Base-by-base conservation (phyloP, 179 eudicot species). In the Corrigiola litoralis region DNA sequence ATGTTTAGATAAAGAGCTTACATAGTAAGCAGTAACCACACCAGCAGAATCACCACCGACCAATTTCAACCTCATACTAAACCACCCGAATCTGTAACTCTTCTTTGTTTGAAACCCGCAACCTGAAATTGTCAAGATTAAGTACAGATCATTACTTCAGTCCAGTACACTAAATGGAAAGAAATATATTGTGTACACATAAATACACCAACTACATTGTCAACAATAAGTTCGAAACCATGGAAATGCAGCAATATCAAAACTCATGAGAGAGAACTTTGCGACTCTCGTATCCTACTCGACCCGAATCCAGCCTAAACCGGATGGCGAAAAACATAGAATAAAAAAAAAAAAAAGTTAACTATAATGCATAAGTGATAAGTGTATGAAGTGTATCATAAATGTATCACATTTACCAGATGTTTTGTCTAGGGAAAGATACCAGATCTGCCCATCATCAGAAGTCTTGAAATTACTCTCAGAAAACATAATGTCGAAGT, bases 1-100 rank as follows among this genome's bases (percentile, higher is more conserved):
- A n/a, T n/a, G n/a, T n/a, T n/a, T n/a, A n/a, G n/a, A n/a, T n/a
- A n/a, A 13, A 14, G 13, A 25, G 75, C 88, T 85, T 81, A 94
- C 99, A 79, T 86, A 94, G 44, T 86, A 94, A 57, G 99, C 97
- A 23, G 99, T 94, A 58, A 94, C 97, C 5, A 94, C 88, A 25
- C 99, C 99, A 44, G 99, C 96, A 42, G 99, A 88, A 61, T 94
- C 89, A 27, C 90, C 91, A 56, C 88, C 99, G 8, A 86, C 97
- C 46, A 94, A 73, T 63, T 80, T 94, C n/a, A 94, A 74, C 76
- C 81, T 94, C 97, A 94, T 94, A 74, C 97, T 94, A 66, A 90
- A 94, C 97, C 97, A 94, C 52, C 99, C 99, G 74, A 94, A 94
- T 86, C 94, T 82, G 68, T 86, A 94, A 41, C 67, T 90, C 63